phyloP scores from a whole-genome alignment of 768 basidiomycete genomes.

The Clathrus columnatus region DNA sequence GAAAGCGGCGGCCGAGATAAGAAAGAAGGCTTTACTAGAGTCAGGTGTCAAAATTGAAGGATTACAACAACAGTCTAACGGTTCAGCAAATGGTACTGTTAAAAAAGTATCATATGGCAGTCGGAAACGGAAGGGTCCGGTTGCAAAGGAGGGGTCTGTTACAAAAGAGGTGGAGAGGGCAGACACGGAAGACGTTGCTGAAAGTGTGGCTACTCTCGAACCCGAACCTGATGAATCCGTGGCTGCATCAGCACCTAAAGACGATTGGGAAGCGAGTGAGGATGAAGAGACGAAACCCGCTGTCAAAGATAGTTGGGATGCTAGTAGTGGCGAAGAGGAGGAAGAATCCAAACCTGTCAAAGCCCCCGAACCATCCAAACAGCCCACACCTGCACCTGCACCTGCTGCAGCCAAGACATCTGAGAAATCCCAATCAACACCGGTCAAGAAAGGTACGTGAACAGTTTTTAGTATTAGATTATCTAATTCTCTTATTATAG shows the following conservation, averaged over 20 bases:
- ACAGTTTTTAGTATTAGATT: conserved; percentile 15
- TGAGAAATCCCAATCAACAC: conserved; percentile 9
- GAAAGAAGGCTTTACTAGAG: conserved; percentile 82
- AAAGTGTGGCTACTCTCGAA: conserved; percentile 12
- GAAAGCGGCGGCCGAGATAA: conserved; percentile 79
- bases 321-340: conserved; percentile 48
- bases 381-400: conserved; percentile 21
- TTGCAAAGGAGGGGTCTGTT: conserved; percentile 21
- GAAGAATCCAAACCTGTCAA: conserved; percentile 25
- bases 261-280: conserved; percentile 33
- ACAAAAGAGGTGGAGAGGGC: conserved; percentile 36
- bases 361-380: not conserved
- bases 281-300: conserved; percentile 21
- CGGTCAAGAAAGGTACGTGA: conserved; percentile 12
- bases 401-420: conserved; percentile 19
- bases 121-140: conserved; percentile 67
- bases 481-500: not conserved
- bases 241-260: conserved; percentile 27
- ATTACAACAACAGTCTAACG: conserved; percentile 47
- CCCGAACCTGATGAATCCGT: conserved; percentile 19
- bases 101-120: conserved; percentile 80
- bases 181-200: conserved; percentile 19
- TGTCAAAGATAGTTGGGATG: conserved; percentile 53
- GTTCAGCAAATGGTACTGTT: conserved; percentile 26
- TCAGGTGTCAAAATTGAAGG: conserved; percentile 89